Base-by-base conservation (phyloP, 2,329 filamentous ascomycete species). In the Ophiostoma quercus region DNA sequence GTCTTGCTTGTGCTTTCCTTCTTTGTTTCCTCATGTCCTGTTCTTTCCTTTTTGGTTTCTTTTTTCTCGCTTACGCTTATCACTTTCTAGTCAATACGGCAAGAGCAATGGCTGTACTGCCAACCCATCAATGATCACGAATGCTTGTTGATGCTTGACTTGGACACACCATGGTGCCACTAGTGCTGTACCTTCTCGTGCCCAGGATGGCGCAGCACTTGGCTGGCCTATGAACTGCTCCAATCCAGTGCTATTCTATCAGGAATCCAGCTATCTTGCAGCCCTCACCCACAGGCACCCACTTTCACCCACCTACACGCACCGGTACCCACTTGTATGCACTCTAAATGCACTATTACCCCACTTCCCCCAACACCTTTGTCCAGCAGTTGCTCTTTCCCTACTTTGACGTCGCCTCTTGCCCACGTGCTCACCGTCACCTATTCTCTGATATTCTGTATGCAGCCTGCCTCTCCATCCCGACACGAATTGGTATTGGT, bases 161-260 rank as follows among this genome's bases (percentile, higher is more conserved):
- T 57, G 22, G 51, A 25, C 51, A 57, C 22, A 62, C 57, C 57
- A 57, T 57, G 51, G 22, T 25, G 51, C 51, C 60, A 63, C 60
- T 65, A 65, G 34, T 65, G 62, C 62, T 62, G 57, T 62, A 62
- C 4, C 25, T 62, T 16, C 16, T 62, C 25, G 34, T 62, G 62
- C 62, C 62, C 62, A 65, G 62, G 32, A 65, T 65, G 62, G 62
- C 62, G 62, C 34, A 65, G 34, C 34, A 4, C 62, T 65, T 65
- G 62, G 62, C 62, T 39, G 62, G 32, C 32, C 19, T 65, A 22
- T 47, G 32, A 22, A 65, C 32, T 39, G 16, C 22, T 22, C 8
- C 51, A 57, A 57, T 25, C n/a, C 51, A 57, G 51, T 25, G 51
- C 9, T 57, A 54, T n/a, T 54, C 34, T 54, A 22, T 54, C n/a